Base-by-base conservation (phyloP, 129 eudicot genomes). In the Tagetes patula region DNA sequence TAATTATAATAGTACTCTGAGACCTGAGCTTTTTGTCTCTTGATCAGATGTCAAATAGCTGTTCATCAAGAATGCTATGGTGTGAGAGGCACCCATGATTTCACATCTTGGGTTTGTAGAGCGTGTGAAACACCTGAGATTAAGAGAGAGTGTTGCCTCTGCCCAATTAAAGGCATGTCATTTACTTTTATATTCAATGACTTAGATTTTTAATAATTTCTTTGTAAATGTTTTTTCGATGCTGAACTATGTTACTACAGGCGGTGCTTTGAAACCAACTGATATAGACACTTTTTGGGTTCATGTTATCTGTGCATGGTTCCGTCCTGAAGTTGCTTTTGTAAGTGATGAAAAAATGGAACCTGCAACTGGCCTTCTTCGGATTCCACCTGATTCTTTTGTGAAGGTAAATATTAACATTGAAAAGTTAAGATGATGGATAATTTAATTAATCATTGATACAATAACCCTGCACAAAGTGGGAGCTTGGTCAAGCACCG, bases 51-150 rank as follows among this genome's bases (percentile, higher is more conserved):
- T 73, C 95, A 93, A 83, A 93, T 93, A 77, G 98, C 96, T 8
- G 95, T 93, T 38, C 98, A 89, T 82, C 96, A 90, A 87, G 98
- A 93, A 83, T 93, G 98, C 80, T 90, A 93, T 73, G 98, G 98
- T 27, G 92, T 75, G 68, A 81, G 82, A 34, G 71, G 75, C 64
- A 71, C 69, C 74, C 81, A 82, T 56, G 96, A 93, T 84, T 86
- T 93, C 66, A 85, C 98, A 70, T 87, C 89, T 20, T 93, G 98
- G 98, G 96, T 93, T 71, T 93, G 98, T 74, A 83, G 98, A 79
- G 90, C 95, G 43, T 90, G 98, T 84, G 98, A 93, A 78, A 87
- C 88, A 27, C 96, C 96, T 27, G 88, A 82, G 67, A 65, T 84
- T 69, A 82, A 84, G 82, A 84, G 87, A 81, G 87, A 93, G 58